Percentiles rank a stretch among this genome's conserved stretches.
Conservation (phyloP, 805 yeast species). For the Candida xyloterini region DNA sequence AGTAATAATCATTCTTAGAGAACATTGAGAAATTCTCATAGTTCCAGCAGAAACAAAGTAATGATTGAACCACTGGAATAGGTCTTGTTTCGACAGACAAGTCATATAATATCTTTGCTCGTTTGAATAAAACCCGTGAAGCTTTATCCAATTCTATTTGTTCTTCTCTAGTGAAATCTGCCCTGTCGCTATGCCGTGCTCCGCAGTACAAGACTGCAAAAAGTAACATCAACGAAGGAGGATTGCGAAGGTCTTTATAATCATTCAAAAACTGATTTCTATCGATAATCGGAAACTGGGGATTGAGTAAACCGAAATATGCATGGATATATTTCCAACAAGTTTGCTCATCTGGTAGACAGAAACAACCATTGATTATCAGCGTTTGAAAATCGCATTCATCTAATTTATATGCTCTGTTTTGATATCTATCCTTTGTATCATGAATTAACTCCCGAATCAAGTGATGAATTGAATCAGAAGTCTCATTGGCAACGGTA, state of each 20-base stretch:
- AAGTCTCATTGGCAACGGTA: constrained; percentile 10
- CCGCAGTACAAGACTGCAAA: constrained; percentile 69
- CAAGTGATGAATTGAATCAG: constrained; percentile 29
- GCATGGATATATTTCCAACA: constrained; percentile 59
- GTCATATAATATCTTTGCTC: constrained; percentile 64
- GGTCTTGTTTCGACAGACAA: constrained; percentile 68
- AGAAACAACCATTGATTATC: constrained; percentile 65
- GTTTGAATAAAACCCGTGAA: constrained; percentile 31
- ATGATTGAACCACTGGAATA: constrained; percentile 56
- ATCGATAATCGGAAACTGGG: constrained; percentile 70
- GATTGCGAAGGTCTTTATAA: constrained; percentile 54
- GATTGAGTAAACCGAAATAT: constrained; percentile 59
- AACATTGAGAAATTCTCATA: constrained; percentile 25
- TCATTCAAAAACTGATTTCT: constrained; percentile 56
- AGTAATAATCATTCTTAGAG: constrained; percentile 66
- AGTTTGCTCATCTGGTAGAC: constrained; percentile 60
- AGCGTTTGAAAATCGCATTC: constrained; percentile 59
- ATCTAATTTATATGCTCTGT: constrained; percentile 24
- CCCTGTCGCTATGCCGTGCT: constrained; percentile 55
- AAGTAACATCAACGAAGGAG: constrained; percentile 58
- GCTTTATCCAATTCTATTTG: constrained; percentile 45
- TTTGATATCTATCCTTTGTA: constrained; percentile 15
- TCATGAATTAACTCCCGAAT: constrained; percentile 18
- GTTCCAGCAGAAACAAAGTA: constrained; percentile 32
- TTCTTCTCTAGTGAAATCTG: constrained; percentile 47